Evolutionary conservation across 108 stramenopile species (phyloP), one percentile per base, ranked within the genome.

Genomic region (Chaetoceros muelleri): DNA sequence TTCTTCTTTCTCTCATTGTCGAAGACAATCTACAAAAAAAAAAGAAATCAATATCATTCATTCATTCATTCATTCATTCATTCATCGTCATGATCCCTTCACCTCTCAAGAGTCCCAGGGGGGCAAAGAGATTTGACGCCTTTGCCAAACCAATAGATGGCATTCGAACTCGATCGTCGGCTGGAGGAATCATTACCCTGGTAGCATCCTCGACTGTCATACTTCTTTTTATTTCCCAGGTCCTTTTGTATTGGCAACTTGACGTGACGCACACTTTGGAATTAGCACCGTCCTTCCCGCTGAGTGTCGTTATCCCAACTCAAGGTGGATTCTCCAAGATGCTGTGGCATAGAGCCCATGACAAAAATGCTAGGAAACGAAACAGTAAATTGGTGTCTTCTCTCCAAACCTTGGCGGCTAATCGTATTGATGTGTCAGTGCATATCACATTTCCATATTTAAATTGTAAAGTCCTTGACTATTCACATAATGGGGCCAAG

Each of bases 401-500:
- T 24, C 5, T 26, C 10, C 24, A 24, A 51, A 16, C 24, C 49
- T 8, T 26, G 5, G 49, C 49, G 5, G 49, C 24, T 8, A 49
- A 49, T 49, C 18, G 7, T 7, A 49, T 49, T 24, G 48, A 49
- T 7, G 5, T 54, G 2, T 26, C 22, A 18, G 26, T 86, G 22
- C 76, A 83, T 10, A 62, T 91, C 17, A 84, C 89, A 0, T 91
- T 91, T 58, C 81, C 85, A 0, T 80, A 87, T 53, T 49, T 87
- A 5, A 53, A 56, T 0, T 91, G 89, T 65, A 34, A 51, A 16
- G 48, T 62, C 2, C 17, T 91, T 27, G 89, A 87, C 55, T 68
- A 85, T 27, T 55, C 64, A 44, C 81, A 82, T 46, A 82, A 90
- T 48, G 73, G 68, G 0, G 71, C 70, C 28, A 52, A 57, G 24